Conservation (phyloP, 2,329 filamentous ascomycete species). For the Botryosphaeria dothidea region DNA sequence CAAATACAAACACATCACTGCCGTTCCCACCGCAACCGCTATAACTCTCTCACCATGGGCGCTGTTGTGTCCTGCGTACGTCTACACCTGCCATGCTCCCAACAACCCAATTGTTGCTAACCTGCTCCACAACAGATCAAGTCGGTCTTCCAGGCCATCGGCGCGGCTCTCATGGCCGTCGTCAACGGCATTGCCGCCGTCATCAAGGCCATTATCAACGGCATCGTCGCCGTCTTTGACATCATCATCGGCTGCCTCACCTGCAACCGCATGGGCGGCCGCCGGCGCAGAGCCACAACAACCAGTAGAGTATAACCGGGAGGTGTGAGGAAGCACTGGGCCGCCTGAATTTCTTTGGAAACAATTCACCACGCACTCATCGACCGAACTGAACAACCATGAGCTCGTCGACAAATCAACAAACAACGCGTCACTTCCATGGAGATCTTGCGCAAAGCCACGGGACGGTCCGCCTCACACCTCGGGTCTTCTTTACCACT, state of each 20-base stretch:
- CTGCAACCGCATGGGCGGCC: constrained; percentile 46
- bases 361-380: neutral
- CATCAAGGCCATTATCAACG: constrained; percentile 50
- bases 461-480: constrained; percentile 5
- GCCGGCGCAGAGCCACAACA: constrained; percentile 34
- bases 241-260: constrained; percentile 53
- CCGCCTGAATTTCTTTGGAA: neutral
- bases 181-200: constrained; percentile 48
- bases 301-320: constrained; percentile 28
- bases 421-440: neutral
- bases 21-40: neutral
- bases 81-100: constrained; percentile 26
- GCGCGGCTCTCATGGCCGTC: constrained; percentile 48
- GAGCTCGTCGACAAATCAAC: neutral
- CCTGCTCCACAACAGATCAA: constrained; percentile 34
- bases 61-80: constrained; percentile 82
- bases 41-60: constrained; percentile 64
- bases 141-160: constrained; percentile 48
- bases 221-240: constrained; percentile 51
- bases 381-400: too few relatives aligned
- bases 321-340: constrained; percentile 16
- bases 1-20: neutral
- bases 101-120: constrained; percentile 24
- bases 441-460: neutral
- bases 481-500: neutral